Conservation (phyloP, 2,329 filamentous ascomycete genomes). For the Paecilomyces sp. region DNA sequence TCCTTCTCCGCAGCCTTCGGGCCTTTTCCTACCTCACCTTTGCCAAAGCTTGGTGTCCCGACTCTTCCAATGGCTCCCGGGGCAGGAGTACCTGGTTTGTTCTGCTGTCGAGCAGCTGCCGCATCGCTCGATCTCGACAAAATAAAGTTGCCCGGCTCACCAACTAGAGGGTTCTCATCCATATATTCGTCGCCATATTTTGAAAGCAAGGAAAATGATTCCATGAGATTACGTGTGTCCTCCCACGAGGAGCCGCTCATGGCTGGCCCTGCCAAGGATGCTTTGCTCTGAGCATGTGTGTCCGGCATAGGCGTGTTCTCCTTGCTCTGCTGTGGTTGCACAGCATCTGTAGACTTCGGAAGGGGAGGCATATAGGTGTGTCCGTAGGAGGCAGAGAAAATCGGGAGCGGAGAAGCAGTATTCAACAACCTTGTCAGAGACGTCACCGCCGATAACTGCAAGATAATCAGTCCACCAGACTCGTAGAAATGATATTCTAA, state of each 20-base stretch:
- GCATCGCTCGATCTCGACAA: conserved; percentile 38
- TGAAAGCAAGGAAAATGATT: conserved; percentile 45
- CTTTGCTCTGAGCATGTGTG: conserved; percentile 20
- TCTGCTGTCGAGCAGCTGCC: conserved; percentile 14
- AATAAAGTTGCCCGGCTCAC: conserved; percentile 57
- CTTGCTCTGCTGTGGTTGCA: conserved; percentile 39
- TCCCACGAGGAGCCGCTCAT: conserved; percentile 19
- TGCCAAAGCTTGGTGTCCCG: conserved; percentile 26
- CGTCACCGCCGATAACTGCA: conserved; percentile 48
- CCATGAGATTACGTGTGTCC: conserved; percentile 35
- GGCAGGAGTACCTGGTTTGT: conserved; percentile 3
- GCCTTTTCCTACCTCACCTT: conserved; percentile 15
- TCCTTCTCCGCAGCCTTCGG: conserved; percentile 24
- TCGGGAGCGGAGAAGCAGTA: conserved; percentile 45
- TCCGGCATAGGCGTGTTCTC: conserved; percentile 41
- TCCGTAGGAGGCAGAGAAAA: conserved; percentile 52
- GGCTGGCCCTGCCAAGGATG: conserved; percentile 14
- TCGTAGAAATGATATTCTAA: background rate
- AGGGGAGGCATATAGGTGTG: conserved; percentile 52
- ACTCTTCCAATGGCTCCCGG: conserved; percentile 9
- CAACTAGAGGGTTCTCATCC: conserved; percentile 56
- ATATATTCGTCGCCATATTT: conserved; percentile 55
- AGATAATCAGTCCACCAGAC: background rate
- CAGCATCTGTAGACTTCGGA: conserved; percentile 30
- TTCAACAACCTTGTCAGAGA: conserved; percentile 50